Percentiles rank a stretch among this genome's conserved stretches.
phyloP scores from a whole-genome alignment of 2,329 filamentous ascomycete genomes.

The Xylariaceae sp. region DNA sequence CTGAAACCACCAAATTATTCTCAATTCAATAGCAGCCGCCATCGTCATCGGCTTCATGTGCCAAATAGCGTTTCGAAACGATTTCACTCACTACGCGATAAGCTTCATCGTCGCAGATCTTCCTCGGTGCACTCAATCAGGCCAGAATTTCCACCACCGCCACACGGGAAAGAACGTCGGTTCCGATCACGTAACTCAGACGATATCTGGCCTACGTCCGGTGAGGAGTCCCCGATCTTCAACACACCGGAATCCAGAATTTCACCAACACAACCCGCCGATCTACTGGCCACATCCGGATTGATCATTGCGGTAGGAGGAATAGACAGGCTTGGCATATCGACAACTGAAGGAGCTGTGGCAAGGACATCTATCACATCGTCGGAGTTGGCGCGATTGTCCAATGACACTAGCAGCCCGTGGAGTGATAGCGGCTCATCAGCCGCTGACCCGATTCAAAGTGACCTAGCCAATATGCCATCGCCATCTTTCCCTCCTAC shows the following conservation, averaged over 20 bases:
- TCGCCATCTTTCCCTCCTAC: conserved; percentile 12
- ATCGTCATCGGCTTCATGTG: conserved; percentile 19
- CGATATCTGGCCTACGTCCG: conserved; percentile 30
- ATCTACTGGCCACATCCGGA: conserved; percentile 26
- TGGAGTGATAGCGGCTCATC: conserved; percentile 14
- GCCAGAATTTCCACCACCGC: conserved; percentile 29
- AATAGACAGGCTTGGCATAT: conserved; percentile 27
- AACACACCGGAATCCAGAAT: conserved; percentile 29
- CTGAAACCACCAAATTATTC: conserved; percentile 19
- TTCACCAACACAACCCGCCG: conserved; percentile 13
- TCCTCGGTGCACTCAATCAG: conserved; percentile 27
- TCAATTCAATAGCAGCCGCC: conserved; percentile 17
- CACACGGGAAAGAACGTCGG: conserved; percentile 27
- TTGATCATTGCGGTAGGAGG: conserved; percentile 29
- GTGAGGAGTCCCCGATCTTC: conserved; percentile 29
- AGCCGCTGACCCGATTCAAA: conserved; percentile 5
- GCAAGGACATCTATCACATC: conserved; percentile 15
- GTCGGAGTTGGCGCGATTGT: conserved; percentile 10
- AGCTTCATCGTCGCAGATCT: conserved; percentile 25
- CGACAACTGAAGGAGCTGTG: conserved; percentile 4
- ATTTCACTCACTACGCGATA: conserved; percentile 24
- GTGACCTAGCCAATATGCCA: conserved; percentile 15
- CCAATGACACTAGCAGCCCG: conserved; percentile 14
- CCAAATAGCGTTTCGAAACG: conserved; percentile 22
- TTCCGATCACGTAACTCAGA: conserved; percentile 29